Base-by-base conservation (phyloP, 495 filamentous ascomycete species). In the Xylaria bambusicola region DNA sequence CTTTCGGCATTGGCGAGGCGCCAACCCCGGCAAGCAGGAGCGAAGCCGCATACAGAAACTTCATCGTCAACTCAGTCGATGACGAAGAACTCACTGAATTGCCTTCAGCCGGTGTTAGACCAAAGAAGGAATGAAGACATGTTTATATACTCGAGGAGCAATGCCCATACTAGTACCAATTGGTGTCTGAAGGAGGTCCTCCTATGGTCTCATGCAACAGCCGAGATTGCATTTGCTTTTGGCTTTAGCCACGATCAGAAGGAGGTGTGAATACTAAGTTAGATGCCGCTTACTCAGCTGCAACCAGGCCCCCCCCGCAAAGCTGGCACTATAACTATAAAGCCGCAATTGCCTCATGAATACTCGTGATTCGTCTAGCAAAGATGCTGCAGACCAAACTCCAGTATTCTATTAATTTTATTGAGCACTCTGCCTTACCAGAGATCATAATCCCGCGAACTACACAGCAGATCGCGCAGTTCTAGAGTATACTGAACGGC, bases 21-120 rank as follows among this genome's bases (percentile, higher is more conserved):
- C 1, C 26, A 23, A 21, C 57, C 31, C 40, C 40, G 3, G 56
- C 56, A 26, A 58, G n/a, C 8, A 58, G 35, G 18, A 58, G 56
- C 24, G 46, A 51, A 48, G 46, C 46, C 26, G 46, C 46, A 17
- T 20, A 15, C 12, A 51, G 20, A 27, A 51, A 50, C 56, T 44
- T 42, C 56, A 58, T 51, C 4, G 8, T 50, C 7, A n/a, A 21
- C 23, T 40, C 5, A 15, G 17, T 42, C 6, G 24, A 21, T 31
- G 27, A 18, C 36, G 29, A 33, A 35, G 31, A 2, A 35, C 23
- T 54, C 38, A 21, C 52, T n/a, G n/a, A n/a, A n/a, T n/a, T n/a
- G n/a, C n/a, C n/a, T n/a, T n/a, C n/a, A n/a, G n/a, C n/a, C n/a
- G n/a, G n/a, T n/a, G n/a, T n/a, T n/a, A n/a, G n/a, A n/a, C n/a